A percentile compares a stretch with the other conserved stretches of the same genome.
phyloP scores from a whole-genome alignment of 495 filamentous ascomycete species.

The Aspergillus egyptiacus region DNA sequence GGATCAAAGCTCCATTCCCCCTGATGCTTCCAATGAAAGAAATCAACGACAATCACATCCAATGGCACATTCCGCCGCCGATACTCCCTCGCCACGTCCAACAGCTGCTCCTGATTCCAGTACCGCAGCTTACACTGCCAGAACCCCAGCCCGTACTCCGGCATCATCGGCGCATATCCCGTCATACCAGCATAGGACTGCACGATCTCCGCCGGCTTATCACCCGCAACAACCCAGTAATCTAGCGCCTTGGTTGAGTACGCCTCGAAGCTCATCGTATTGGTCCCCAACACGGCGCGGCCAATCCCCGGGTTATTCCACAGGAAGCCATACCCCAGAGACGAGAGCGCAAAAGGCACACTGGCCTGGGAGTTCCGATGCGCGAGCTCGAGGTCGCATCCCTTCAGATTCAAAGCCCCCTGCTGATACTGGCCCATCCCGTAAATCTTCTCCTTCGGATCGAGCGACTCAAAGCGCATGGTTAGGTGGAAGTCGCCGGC shows the following conservation, averaged over 20 bases:
- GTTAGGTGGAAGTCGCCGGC: slow-evolving; percentile 49
- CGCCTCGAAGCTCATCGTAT: slow-evolving; percentile 54
- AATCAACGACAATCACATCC: slow-evolving; percentile 55
- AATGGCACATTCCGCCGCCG: slow-evolving; percentile 43
- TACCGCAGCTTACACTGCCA: slow-evolving; percentile 60
- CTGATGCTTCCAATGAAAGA: slow-evolving; percentile 57
- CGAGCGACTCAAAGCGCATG: slow-evolving; percentile 46
- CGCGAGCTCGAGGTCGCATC: slow-evolving; percentile 50
- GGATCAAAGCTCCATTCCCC: slow-evolving; percentile 55
- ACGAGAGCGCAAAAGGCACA: slow-evolving; percentile 51
- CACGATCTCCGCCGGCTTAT: slow-evolving; percentile 46
- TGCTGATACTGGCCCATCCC: slow-evolving; percentile 63
- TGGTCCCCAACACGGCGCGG: slow-evolving; percentile 49
- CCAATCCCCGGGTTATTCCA: slow-evolving; percentile 57
- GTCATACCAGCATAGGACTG: slow-evolving; percentile 46
- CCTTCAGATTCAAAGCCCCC: slow-evolving; percentile 50
- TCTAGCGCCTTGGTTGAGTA: slow-evolving; percentile 48
- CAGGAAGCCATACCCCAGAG: slow-evolving; percentile 50
- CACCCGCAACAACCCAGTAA: slow-evolving; percentile 54
- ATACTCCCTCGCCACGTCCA: slow-evolving; percentile 50
- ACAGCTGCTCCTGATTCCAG: slow-evolving; percentile 52
- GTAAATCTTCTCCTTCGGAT: slow-evolving; percentile 49
- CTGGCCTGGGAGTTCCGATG: slow-evolving; percentile 58
- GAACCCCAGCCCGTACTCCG: slow-evolving; percentile 56
- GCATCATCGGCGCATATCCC: slow-evolving; percentile 55